Conservation (phyloP, 2,329 filamentous ascomycete genomes). For the Verticillium klebahnii region DNA sequence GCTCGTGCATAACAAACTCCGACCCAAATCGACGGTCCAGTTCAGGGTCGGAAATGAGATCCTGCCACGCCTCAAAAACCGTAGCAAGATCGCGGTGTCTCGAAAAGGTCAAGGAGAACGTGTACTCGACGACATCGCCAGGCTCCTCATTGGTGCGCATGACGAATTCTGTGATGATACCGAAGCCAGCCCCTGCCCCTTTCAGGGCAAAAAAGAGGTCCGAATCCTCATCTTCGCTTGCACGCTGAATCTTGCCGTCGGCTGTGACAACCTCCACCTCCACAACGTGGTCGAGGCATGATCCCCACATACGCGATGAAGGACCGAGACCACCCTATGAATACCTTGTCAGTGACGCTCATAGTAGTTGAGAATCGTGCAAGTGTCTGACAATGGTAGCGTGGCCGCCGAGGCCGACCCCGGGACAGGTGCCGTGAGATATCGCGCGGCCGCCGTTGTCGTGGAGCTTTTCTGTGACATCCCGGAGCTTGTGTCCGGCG, state of each 20-base stretch:
- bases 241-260: slow-evolving; percentile 44
- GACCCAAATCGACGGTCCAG: slow-evolving; percentile 56
- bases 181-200: slow-evolving; percentile 53
- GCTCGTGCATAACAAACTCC: slow-evolving; percentile 48
- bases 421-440: slow-evolving; percentile 55
- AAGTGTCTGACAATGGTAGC: slow-evolving; percentile 44
- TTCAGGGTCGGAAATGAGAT: slow-evolving; percentile 45
- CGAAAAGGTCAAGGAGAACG: slow-evolving; percentile 47
- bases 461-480: slow-evolving; percentile 46
- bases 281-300: slow-evolving; percentile 48
- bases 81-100: slow-evolving; percentile 41
- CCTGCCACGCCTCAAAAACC: slow-evolving; percentile 54
- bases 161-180: slow-evolving; percentile 53
- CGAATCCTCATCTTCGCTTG: slow-evolving; percentile 39
- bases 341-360: background rate
- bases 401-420: slow-evolving; percentile 55
- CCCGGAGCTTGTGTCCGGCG: slow-evolving; percentile 45
- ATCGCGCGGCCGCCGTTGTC: slow-evolving; percentile 50
- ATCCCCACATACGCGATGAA: slow-evolving; percentile 56
- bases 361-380: background rate
- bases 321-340: slow-evolving; percentile 52
- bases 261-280: slow-evolving; percentile 53
- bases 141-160: slow-evolving; percentile 53
- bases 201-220: slow-evolving; percentile 55
- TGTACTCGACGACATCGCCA: slow-evolving; percentile 52